phyloP scores from a whole-genome alignment of 208 protist genomes.

The Strigomonas culicis region DNA sequence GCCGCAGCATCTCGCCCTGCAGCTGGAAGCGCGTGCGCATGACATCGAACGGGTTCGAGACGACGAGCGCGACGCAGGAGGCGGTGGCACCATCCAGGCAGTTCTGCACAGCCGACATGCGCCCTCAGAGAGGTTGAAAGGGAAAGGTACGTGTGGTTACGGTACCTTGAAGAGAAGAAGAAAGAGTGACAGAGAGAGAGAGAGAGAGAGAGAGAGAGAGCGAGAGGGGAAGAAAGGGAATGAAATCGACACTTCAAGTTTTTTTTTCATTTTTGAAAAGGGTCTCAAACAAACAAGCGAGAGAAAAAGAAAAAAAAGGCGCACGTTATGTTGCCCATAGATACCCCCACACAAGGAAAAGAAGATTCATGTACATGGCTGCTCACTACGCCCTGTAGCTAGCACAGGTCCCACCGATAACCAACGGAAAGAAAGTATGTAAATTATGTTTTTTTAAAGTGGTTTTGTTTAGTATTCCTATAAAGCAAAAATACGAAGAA shows the following conservation, averaged over 20 bases:
- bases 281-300: neutral
- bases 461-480: neutral
- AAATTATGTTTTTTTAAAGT: neutral
- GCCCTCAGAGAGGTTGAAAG: neutral
- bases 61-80: constrained; percentile 32
- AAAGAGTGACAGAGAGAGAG: neutral
- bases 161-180: constrained; percentile 10
- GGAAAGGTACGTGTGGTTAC: neutral
- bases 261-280: neutral
- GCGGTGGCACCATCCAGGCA: constrained; percentile 49
- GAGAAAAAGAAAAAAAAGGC: constrained; percentile 11
- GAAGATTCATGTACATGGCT: neutral
- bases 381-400: too few species aligned
- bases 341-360: too few species aligned
- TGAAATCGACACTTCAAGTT: neutral
- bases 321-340: constrained; percentile 1
- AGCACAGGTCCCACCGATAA: too few species aligned
- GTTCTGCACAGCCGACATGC: constrained; percentile 41
- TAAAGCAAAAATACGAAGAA: neutral
- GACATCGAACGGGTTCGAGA: constrained; percentile 76
- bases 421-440: neutral
- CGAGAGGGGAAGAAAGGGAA: neutral
- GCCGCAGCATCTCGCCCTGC: constrained; percentile 49
- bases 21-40: constrained; percentile 73
- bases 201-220: neutral